Evolutionary conservation across 192 early-diverging fungal genomes (phyloP), one percentile per base, ranked within the genome.

Genomic region (Coemansia sp.): DNA sequence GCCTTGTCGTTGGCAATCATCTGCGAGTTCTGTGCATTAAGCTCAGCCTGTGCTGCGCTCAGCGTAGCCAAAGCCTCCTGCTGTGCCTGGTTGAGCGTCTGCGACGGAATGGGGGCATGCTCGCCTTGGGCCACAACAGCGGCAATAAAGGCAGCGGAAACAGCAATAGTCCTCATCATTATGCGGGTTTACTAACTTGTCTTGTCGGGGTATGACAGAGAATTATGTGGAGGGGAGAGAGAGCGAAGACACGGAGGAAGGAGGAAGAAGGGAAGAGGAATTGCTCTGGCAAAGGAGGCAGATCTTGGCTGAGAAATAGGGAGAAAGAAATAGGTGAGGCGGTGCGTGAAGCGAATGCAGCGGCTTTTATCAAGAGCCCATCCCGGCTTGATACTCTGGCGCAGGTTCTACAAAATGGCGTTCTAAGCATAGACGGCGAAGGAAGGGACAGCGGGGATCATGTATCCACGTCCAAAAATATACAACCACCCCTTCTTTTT

Each of bases 51-150:
- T 9, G 72, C 78, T 10, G 78, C 68, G 66, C 78, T 80, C 29
- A 80, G 69, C 25, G 78, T 66, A n/a, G 72, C 78, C 51, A 80
- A 57, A 7, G 78, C 78, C 1, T 42, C 72, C 33, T 64, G 61
- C 69, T 80, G 78, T 14, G 61, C 61, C n/a, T 69, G 67, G 72
- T 71, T 80, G 63, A 75, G 69, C 4, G 72, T 75, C 72, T 65
- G 69, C 55, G 72, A 71, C 14, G 78, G 72, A 29, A 72, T 66
- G 17, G 65, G 10, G 32, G 29, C 54, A 22, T 58, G 51, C 25
- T 59, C 53, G 22, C 46, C 20, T 42, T 60, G 59, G 31, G 61
- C 70, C 17, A 66, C 60, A 39, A 69, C 72, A 20, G 66, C 65
- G 54, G 72, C 68, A 31, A 66, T 59, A 36, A 76, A 61, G 11